phyloP scores from a whole-genome alignment of 208 protist genomes.

The Leishmania arabica region DNA sequence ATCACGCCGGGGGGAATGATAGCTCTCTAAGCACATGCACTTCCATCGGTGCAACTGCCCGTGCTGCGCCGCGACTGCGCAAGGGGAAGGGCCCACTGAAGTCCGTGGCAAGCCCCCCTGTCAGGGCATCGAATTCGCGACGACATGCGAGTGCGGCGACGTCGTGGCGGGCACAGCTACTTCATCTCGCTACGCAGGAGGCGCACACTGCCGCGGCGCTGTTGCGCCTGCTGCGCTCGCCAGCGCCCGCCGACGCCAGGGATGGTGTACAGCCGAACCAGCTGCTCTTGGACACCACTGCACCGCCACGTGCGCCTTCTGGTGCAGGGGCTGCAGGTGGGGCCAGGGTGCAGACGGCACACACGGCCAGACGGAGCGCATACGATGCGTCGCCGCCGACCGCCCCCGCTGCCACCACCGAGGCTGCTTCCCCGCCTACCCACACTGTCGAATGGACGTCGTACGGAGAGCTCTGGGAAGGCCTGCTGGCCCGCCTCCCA shows the following conservation, averaged over 20 bases:
- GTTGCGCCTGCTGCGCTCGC: background rate
- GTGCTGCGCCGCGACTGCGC: background rate
- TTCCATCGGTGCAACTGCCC: background rate
- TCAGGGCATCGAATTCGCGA: background rate
- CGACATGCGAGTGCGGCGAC: background rate
- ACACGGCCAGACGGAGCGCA: background rate
- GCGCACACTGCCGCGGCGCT: constrained; percentile 15
- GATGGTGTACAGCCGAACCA: background rate
- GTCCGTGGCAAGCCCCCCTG: background rate
- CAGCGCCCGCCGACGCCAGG: background rate
- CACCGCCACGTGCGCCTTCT: background rate
- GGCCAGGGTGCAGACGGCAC: background rate
- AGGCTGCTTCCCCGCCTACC: background rate
- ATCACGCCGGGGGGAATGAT: background rate
- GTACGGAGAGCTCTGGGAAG: constrained; percentile 5
- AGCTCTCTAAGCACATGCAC: background rate
- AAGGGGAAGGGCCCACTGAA: background rate
- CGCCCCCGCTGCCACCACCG: background rate
- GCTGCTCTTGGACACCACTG: background rate
- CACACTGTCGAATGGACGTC: background rate
- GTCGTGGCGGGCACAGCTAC: constrained; percentile 6
- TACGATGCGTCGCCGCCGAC: background rate
- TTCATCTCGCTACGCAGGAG: constrained; percentile 20
- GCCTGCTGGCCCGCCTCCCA: background rate
- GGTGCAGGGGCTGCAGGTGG: background rate